Conservation (phyloP, 2,329 filamentous ascomycete genomes). For the Penicillium sp. region DNA sequence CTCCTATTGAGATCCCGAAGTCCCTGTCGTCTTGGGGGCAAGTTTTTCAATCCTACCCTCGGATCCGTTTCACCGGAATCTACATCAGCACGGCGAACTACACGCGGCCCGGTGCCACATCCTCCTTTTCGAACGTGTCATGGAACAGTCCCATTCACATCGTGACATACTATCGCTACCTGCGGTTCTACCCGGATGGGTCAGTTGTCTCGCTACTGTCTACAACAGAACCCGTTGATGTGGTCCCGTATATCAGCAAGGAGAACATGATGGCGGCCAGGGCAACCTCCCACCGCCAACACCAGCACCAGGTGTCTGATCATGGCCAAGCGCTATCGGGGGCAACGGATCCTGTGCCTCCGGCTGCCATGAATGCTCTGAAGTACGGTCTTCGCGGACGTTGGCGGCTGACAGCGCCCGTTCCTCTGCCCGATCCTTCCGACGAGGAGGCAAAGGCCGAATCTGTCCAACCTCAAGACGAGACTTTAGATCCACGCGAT, state of each 20-base stretch:
- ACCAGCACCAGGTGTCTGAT: slow-evolving; percentile 42
- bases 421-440: slow-evolving; percentile 20
- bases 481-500: slow-evolving; percentile 50
- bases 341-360: slow-evolving; percentile 34
- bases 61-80: slow-evolving; percentile 88
- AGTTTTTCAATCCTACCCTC: slow-evolving; percentile 79
- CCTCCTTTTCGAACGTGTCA: slow-evolving; percentile 62
- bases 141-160: slow-evolving; percentile 87
- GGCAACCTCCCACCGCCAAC: slow-evolving; percentile 32
- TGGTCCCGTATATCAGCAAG: slow-evolving; percentile 77
- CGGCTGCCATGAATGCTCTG: slow-evolving; percentile 57
- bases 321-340: slow-evolving; percentile 34
- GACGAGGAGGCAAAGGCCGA: slow-evolving; percentile 30
- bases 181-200: slow-evolving; percentile 91
- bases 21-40: slow-evolving; percentile 54
- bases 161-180: slow-evolving; percentile 95
- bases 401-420: slow-evolving; percentile 61
- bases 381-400: slow-evolving; percentile 64
- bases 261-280: slow-evolving; percentile 57
- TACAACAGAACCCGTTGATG: slow-evolving; percentile 76
- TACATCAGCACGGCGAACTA: slow-evolving; percentile 99
- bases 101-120: slow-evolving; percentile 73
- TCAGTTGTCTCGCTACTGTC: slow-evolving; percentile 76
- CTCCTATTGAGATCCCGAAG: slow-evolving; percentile 33
- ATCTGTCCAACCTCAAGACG: slow-evolving; percentile 29